These are phyloP conservation scores for Boletus rufocinnamomeus DNA, from an alignment of 768 basidiomycete species.

Conservation along the genomic window DNA sequence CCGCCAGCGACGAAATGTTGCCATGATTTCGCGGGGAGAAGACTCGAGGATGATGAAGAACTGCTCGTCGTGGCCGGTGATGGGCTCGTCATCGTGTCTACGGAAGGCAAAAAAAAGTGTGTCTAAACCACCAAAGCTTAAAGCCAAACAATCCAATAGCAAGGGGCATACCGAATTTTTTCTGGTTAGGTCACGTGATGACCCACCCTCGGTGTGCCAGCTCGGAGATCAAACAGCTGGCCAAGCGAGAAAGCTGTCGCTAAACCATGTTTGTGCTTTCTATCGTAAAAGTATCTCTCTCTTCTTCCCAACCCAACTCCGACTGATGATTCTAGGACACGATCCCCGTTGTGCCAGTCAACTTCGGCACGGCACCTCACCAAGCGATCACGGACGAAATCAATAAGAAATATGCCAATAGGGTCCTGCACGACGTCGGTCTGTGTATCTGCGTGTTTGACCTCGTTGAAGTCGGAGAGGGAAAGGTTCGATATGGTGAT, in stretches of 20 bases:
- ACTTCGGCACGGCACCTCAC: conserved; percentile 77
- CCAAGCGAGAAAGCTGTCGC: not conserved
- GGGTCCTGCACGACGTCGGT: conserved; percentile 86
- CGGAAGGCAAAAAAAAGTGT: not conserved
- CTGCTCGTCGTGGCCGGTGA: conserved; percentile 16
- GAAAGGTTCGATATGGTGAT: conserved; percentile 92
- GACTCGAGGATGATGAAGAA: conserved; percentile 36
- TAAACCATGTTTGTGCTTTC: conserved; percentile 48
- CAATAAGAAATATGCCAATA: conserved; percentile 95
- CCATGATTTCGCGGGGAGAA: conserved; percentile 77
- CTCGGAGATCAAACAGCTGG: not conserved
- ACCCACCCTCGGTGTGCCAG: not conserved
- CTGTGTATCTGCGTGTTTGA: conserved; percentile 92
- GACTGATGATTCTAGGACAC: conserved; percentile 64
- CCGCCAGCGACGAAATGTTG: conserved; percentile 86
- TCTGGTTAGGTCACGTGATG: conserved; percentile 16
- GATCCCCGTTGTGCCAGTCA: conserved; percentile 82
- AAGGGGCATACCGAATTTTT: conserved; percentile 8
- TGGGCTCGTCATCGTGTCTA: conserved; percentile 19
- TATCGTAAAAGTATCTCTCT: conserved; percentile 40
- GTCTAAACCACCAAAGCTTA: not conserved
- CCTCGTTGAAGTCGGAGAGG: conserved; percentile 82
- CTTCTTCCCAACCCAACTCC: not conserved
- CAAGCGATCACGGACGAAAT: conserved; percentile 82
- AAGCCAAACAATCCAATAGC: not conserved